Base-by-base conservation (phyloP, 306 rosid species). In the Prunus davidiana region DNA sequence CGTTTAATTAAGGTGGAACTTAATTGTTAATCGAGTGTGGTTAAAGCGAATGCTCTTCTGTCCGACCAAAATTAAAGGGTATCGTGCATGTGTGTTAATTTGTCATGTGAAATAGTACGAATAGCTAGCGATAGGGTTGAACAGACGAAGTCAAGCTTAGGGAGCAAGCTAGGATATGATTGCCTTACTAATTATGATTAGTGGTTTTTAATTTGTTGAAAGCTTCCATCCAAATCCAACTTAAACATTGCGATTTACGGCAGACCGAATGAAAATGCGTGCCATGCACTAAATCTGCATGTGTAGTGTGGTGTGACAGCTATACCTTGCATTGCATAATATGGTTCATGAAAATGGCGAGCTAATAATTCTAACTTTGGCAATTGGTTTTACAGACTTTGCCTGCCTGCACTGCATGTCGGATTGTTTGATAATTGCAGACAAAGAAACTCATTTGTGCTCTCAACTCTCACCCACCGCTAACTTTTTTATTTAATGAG, bases 191-290 rank as follows among this genome's bases (percentile, higher is more conserved):
- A 54, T 77, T 49, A 54, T 54, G 2, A 71, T 79, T 56, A 32
- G 20, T 1, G 45, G 43, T n/a, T 41, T 38, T 38, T 63, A 34
- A 1, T 64, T 55, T 63, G 71, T 22, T 68, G 24, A 69, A 74
- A 22, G 47, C 19, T 7, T 38, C 12, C 54, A 69, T 14, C 9
- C 43, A 38, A 38, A 38, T 38, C 43, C 43, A 38, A 38, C 43
- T 38, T 38, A 63, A 32, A 10, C 19, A 52, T 71, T 71, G 38
- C 12, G 65, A 52, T 43, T 15, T 67, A 47, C 14, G 66, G 72
- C 77, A 71, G 67, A 69, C 80, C 58, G 30, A 70, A 76, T 56
- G 49, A 65, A 79, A 63, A 51, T 65, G 73, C 71, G 69, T 69
- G 81, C 12, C 67, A 79, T 49, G 56, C 60, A 83, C 61, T 72